A percentile compares a stretch with the other conserved stretches of the same genome.
These are phyloP conservation scores for Dryas alaskensis DNA, from an alignment of 306 rosid genomes.

Conservation along the genomic window DNA sequence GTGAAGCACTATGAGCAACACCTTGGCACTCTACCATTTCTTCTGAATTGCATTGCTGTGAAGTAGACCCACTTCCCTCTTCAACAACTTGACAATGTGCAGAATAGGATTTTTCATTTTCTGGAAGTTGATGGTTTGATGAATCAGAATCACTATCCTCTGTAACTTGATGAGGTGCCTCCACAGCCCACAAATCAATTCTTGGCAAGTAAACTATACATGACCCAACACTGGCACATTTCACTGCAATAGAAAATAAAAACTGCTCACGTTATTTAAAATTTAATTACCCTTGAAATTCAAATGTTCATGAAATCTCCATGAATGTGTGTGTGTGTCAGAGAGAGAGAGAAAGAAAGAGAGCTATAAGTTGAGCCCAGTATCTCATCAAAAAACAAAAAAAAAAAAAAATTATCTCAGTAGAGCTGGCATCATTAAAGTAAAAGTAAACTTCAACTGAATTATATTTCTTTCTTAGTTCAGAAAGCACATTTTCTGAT, in stretches of 20 bases:
- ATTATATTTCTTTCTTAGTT: background rate
- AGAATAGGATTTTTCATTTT: conserved; percentile 31
- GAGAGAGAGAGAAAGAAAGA: background rate
- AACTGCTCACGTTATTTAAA: background rate
- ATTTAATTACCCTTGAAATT: background rate
- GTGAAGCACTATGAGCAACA: conserved; percentile 45
- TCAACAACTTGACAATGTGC: conserved; percentile 28
- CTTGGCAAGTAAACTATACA: conserved; percentile 84
- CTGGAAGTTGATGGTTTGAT: conserved; percentile 29
- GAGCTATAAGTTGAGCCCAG: background rate
- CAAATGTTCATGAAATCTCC: background rate
- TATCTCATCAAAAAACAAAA: background rate
- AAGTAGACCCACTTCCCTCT: conserved; percentile 35
- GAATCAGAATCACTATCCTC: conserved; percentile 47
- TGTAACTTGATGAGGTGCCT: conserved; percentile 37
- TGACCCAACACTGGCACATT: conserved; percentile 61
- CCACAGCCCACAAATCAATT: conserved; percentile 92
- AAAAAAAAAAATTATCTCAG: background rate
- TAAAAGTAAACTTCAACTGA: conserved; percentile 1
- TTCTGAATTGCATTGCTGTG: conserved; percentile 36
- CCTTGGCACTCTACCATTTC: conserved; percentile 33
- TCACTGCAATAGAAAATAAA: conserved; percentile 56
- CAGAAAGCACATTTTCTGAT: background rate
- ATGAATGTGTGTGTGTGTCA: background rate
- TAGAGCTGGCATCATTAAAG: background rate